phyloP scores from a whole-genome alignment of 768 basidiomycete species.

The Leccinum subgranulosum region DNA sequence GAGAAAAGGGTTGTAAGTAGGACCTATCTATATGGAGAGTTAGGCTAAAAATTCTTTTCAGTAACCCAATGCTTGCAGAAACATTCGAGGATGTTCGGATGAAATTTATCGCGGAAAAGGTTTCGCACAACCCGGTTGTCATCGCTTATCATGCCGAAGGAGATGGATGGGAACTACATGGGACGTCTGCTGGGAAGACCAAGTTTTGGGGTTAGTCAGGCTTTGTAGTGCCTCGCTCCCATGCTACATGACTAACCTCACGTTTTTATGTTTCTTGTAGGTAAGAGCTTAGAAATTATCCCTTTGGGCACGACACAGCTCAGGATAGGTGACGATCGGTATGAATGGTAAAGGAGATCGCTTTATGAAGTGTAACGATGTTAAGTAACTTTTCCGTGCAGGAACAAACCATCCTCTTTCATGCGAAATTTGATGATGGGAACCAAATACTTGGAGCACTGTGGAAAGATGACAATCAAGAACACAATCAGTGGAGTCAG shows the following conservation, averaged over 20 bases:
- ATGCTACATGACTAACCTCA: slow-evolving; percentile 16
- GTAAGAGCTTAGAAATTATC: slow-evolving; percentile 87
- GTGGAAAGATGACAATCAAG: slow-evolving; percentile 73
- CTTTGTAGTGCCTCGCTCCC: slow-evolving; percentile 4
- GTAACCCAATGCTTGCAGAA: slow-evolving; percentile 86
- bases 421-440: slow-evolving; percentile 89
- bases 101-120: slow-evolving; percentile 86
- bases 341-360: slow-evolving; percentile 55
- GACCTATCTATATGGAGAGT: slow-evolving; percentile 1
- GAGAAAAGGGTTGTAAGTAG: slow-evolving; percentile 81
- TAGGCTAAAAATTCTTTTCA: slow-evolving; percentile 30
- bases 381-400: slow-evolving; percentile 25
- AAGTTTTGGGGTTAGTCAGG: slow-evolving; percentile 79
- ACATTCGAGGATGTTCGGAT: slow-evolving; percentile 82
- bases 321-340: slow-evolving; percentile 63
- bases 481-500: slow-evolving; percentile 53
- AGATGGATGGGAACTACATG: slow-evolving; percentile 68
- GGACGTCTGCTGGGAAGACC: slow-evolving; percentile 78
- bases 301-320: slow-evolving; percentile 71
- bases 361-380: not conserved
- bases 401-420: slow-evolving; percentile 87
- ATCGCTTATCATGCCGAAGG: slow-evolving; percentile 87
- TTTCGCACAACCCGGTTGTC: slow-evolving; percentile 78
- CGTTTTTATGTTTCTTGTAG: slow-evolving; percentile 36
- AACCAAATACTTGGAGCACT: slow-evolving; percentile 86